A percentile compares a stretch with the other conserved stretches of the same genome.
Evolutionary conservation across 1,284 basidiomycete species (phyloP).

Genomic region (Heliocybe sulcata): DNA sequence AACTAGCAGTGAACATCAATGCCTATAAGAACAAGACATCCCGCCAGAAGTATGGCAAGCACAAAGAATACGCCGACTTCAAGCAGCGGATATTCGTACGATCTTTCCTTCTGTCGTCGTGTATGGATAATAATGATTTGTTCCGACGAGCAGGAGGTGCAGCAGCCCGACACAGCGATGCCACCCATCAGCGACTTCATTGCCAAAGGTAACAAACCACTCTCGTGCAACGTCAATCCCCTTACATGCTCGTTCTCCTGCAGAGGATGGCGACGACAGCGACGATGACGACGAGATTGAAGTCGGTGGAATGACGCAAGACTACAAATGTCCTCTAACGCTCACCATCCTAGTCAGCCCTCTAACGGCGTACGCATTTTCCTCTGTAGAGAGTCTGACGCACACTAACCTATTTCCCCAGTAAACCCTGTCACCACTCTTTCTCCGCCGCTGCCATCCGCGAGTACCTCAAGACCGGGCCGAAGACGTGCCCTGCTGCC

Average conservation of each 20-base stretch:
- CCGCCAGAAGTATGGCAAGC: slow-evolving; percentile 68
- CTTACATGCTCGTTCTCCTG: slow-evolving; percentile 2
- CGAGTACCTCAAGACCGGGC: slow-evolving; percentile 36
- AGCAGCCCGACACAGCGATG: slow-evolving; percentile 60
- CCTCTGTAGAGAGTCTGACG: not conserved
- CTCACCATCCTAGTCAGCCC: slow-evolving; percentile 60
- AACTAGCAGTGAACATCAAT: slow-evolving; percentile 31
- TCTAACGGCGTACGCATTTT: slow-evolving; percentile 57
- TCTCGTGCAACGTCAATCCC: not conserved
- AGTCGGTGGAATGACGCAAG: slow-evolving; percentile 75
- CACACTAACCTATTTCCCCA: slow-evolving; percentile 19
- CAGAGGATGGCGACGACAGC: slow-evolving; percentile 70
- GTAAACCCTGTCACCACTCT: slow-evolving; percentile 61
- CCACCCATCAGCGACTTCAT: slow-evolving; percentile 74
- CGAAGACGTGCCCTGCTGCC: slow-evolving; percentile 56
- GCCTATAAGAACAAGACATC: slow-evolving; percentile 54
- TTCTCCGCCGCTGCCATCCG: slow-evolving; percentile 59
- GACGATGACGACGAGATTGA: slow-evolving; percentile 78
- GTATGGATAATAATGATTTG: too few species aligned
- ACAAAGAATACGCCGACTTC: slow-evolving; percentile 57
- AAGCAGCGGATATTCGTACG: slow-evolving; percentile 63
- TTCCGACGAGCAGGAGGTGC: too few species aligned
- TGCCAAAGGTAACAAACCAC: slow-evolving; percentile 42
- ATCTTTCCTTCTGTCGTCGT: too few species aligned
- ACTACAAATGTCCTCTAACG: slow-evolving; percentile 75